phyloP scores from a whole-genome alignment of 441 rosid species.

The Eruca vesicaria region DNA sequence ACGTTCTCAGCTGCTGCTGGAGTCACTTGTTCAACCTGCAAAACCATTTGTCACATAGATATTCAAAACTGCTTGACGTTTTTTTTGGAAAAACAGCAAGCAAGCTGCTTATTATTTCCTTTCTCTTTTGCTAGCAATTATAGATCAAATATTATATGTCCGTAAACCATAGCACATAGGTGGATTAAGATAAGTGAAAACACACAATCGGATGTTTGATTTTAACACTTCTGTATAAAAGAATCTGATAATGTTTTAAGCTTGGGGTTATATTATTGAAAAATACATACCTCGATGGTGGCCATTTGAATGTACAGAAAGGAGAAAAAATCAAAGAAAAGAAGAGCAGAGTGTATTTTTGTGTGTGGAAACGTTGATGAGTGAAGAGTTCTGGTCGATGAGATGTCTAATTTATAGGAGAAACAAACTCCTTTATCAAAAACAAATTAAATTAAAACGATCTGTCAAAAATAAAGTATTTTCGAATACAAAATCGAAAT shows the following conservation, averaged over 20 bases:
- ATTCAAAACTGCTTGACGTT: background rate
- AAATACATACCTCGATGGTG: slow-evolving; percentile 29
- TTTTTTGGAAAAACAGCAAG: too few relatives aligned
- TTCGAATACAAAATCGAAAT: background rate
- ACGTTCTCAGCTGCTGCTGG: slow-evolving; percentile 28
- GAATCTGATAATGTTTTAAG: background rate
- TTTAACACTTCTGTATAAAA: background rate
- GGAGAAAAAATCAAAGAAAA: background rate
- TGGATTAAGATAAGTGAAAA: background rate
- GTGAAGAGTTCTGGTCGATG: slow-evolving; percentile 28
- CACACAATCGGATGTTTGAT: background rate
- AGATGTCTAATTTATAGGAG: slow-evolving; percentile 32
- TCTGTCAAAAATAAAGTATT: background rate
- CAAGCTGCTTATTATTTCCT: too few relatives aligned
- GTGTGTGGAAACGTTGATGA: slow-evolving; percentile 21
- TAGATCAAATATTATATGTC: background rate
- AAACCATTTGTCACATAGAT: slow-evolving; percentile 11
- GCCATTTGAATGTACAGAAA: slow-evolving; percentile 30
- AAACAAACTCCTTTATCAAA: background rate
- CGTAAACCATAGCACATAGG: background rate
- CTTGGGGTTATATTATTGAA: background rate
- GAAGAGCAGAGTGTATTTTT: background rate
- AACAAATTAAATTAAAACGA: too few relatives aligned
- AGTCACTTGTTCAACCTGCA: slow-evolving; percentile 35
- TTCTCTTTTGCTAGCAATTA: background rate